Evolutionary conservation across 2,329 filamentous ascomycete species (phyloP), one percentile per base, ranked within the genome.

Genomic region (Cadophora gregata): DNA sequence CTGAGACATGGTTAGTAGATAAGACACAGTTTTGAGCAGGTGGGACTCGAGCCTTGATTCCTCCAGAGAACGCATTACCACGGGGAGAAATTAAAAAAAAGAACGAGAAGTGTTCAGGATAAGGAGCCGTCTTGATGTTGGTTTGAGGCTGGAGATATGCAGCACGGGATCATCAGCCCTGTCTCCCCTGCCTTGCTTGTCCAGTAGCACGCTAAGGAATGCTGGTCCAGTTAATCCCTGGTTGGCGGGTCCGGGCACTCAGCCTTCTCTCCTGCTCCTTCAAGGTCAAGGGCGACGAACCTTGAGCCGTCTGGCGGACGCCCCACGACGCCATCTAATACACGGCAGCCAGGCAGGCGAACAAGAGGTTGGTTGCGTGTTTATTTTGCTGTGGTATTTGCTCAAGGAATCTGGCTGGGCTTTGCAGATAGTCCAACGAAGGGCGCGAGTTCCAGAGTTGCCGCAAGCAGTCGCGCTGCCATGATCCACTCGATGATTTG

Each of bases 31-130:
- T 25, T 19, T 16, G 3, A 16, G 9, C n/a, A 42, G 36, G 21
- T n/a, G 62, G 7, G 59, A 65, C 42, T 50, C 73, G 65, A 75
- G 86, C 85, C 81, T 85, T 75, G 83, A 81, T 71, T 87, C 85
- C 69, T 81, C 80, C 76, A 86, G 79, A 70, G 83, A 80, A 77
- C 82, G 82, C 86, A 88, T 88, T 69, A 76, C 77, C 75, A 70
- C 65, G 45, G 42, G 21, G 36, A 47, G n/a, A n/a, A n/a, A n/a
- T n/a, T 38, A 33, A 14, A 29, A 33, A 7, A 25, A n/a, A 51
- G 21, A 33, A 27, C 48, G 48, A 21, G 63, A 47, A 61, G 1
- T 36, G n/a, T 36, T 56, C 7, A 9, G 9, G 19, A 56, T 16
- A 24, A 19, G 7, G 19, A 36, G 10, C 19, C 19, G 33, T 38